Evolutionary conservation across 805 yeast species (phyloP).

Genomic region (Grigorovia yakushimaensis): DNA sequence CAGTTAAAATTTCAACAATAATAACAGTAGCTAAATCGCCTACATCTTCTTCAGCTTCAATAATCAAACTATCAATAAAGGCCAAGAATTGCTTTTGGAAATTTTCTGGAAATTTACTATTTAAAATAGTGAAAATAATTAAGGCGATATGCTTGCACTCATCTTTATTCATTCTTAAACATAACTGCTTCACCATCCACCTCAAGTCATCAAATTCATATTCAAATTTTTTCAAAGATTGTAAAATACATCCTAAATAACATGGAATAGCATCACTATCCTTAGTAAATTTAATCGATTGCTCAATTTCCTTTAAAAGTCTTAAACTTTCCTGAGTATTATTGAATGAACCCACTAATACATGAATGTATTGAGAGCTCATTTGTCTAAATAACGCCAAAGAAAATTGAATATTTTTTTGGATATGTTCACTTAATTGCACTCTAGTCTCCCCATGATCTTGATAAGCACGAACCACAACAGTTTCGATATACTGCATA

Average conservation of each 20-base stretch:
- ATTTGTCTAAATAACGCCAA: conserved; percentile 15
- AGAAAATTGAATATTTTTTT: conserved; percentile 10
- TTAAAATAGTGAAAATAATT: conserved; percentile 14
- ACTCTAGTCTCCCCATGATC: conserved; percentile 20
- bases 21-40: conserved; percentile 16
- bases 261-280: conserved; percentile 11
- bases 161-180: conserved; percentile 13
- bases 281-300: conserved; percentile 14
- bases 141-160: conserved; percentile 17
- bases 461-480: conserved; percentile 20
- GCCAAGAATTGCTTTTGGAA: conserved; percentile 13
- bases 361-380: conserved; percentile 13
- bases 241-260: conserved; percentile 17
- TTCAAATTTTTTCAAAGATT: conserved; percentile 20
- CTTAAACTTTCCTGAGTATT: conserved; percentile 11
- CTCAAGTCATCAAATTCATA: conserved; percentile 19
- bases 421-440: conserved; percentile 9
- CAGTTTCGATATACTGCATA: conserved; percentile 9
- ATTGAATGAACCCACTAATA: conserved; percentile 17
- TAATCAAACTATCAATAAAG: conserved; percentile 15
- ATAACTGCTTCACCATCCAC: conserved; percentile 18
- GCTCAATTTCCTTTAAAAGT: conserved; percentile 12
- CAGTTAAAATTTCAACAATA: conserved; percentile 16
- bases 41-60: conserved; percentile 20
- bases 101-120: conserved; percentile 8